Base-by-base conservation (phyloP, 2,329 filamentous ascomycete genomes). In the Didymella segeticola region DNA sequence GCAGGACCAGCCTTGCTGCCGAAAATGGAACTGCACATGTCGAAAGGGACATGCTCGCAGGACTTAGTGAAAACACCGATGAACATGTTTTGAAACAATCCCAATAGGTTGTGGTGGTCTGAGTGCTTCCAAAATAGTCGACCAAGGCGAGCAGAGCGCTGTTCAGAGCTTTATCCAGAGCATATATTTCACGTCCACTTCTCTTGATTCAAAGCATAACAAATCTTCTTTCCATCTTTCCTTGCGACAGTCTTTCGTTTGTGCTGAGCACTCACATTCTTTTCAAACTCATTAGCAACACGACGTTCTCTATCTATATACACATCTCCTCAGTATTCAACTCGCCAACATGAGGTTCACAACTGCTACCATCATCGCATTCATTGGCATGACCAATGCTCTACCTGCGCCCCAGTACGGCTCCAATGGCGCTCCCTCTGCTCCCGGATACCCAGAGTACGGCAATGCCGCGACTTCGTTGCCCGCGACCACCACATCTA, bases 191-290 rank as follows among this genome's bases (percentile, higher is more conserved):
- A 15, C 22, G 25, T 12, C 4, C 6, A 31, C 14, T 19, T 31
- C 14, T 17, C 20, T 34, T 14, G 17, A 26, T 10, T 27, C 26
- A 42, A 31, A 30, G 19, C 47, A 43, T 43, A 47, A 38, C 50
- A 43, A n/a, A n/a, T n/a, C n/a, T 41, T 38, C 19, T 22, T 45
- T 50, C 11, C 30, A 15, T 23, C 27, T 19, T 23, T 4, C 19
- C 34, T 6, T 5, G 23, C 17, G 12, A 33, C 30, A 53, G 43
- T 43, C 50, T 47, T 47, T 53, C 50, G 43, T 53, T 53, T 43
- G 43, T 47, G 50, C 43, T 47, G 43, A 20, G 50, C 50, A 53
- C 50, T 53, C 43, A 53, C 43, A 43, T 6, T 53, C 50, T 37
- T 47, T 53, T 47, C 27, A 31, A 31, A 22, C 38, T 8, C 11